A percentile compares a stretch with the other conserved stretches of the same genome.
Evolutionary conservation across 371 early-diverging fungal genomes (phyloP).

Genomic region (Rhizopus arrhizus): DNA sequence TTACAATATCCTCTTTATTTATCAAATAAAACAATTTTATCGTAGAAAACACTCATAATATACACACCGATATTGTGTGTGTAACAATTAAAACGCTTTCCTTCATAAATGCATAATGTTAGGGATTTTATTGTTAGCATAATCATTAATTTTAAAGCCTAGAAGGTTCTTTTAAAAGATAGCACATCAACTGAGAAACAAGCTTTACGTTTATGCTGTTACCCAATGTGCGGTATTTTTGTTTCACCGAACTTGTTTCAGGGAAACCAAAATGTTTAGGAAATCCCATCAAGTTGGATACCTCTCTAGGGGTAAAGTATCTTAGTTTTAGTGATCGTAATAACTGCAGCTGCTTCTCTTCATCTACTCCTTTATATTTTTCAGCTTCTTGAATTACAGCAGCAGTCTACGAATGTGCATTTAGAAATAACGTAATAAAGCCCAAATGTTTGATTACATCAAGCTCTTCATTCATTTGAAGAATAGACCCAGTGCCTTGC

Average conservation of each 20-base stretch:
- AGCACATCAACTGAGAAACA: constrained; percentile 60
- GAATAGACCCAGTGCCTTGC: constrained; percentile 76
- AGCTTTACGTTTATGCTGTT: constrained; percentile 71
- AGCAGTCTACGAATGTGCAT: constrained; percentile 22
- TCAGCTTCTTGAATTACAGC: constrained; percentile 29
- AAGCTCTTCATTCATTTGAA: constrained; percentile 58
- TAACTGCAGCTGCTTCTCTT: constrained; percentile 29
- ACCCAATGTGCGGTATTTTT: constrained; percentile 67
- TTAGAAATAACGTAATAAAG: background rate
- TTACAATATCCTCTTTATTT: too few species aligned
- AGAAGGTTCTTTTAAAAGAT: constrained; percentile 46
- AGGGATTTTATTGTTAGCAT: too few species aligned
- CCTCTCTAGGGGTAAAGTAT: constrained; percentile 79
- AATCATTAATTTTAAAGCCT: background rate
- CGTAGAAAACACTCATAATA: too few species aligned
- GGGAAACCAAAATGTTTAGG: constrained; percentile 63
- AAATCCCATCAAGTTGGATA: constrained; percentile 82
- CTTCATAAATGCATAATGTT: too few species aligned
- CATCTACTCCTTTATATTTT: constrained; percentile 31
- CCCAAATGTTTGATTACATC: constrained; percentile 39
- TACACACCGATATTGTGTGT: too few species aligned
- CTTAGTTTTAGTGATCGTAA: constrained; percentile 56
- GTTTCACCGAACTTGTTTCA: constrained; percentile 54
- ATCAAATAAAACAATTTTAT: too few species aligned
- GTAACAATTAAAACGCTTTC: too few species aligned